Base-by-base conservation (phyloP, 495 filamentous ascomycete genomes). In the Geopyxis carbonaria region DNA sequence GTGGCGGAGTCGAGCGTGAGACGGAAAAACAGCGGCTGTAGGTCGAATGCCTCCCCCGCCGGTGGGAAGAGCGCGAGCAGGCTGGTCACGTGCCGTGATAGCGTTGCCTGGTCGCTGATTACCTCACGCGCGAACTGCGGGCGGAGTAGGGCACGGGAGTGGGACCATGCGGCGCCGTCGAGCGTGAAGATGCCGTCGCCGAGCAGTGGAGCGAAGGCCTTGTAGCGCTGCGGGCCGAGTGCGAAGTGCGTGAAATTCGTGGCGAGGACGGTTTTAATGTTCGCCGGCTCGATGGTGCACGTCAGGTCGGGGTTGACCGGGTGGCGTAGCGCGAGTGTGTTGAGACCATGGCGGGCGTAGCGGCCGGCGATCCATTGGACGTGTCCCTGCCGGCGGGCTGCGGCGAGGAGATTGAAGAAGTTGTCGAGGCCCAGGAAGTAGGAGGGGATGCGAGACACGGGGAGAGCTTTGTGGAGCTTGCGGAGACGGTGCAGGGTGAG, bases 171-270 rank as follows among this genome's bases (percentile, higher is more conserved):
- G 9, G 59, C 57, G 10, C 79, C 80, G 47, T 81, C 71, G 2
- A 64, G 61, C 1, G 73, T 75, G 51, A 87, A 85, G 43, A 86
- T 76, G 18, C 78, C 79, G 30, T 68, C 51, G 5, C 79, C 79
- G 0, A 83, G 50, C 2, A 83, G 47, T 0, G 71, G 71, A 16
- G 45, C 55, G 56, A 77, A 66, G 22, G 51, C 59, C 0, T 57
- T 51, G 7, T 59, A 46, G 11, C 76, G 61, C 9, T 56, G 28
- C 10, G 61, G 51, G 1, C 70, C 72, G 1, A 83, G 50, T 9
- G 62, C 61, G 55, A 69, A 86, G 45, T 78, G 71, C 22, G 63
- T 61, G 44, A 76, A 71, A 4, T 72, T 61, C 4, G 64, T 65
- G 2, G 69, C 65, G 0, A 83, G 63, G 1, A 83, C 61, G 2